Evolutionary conservation across 495 filamentous ascomycete genomes (phyloP).

Genomic region (Paragyromitra xinjiangensis): DNA sequence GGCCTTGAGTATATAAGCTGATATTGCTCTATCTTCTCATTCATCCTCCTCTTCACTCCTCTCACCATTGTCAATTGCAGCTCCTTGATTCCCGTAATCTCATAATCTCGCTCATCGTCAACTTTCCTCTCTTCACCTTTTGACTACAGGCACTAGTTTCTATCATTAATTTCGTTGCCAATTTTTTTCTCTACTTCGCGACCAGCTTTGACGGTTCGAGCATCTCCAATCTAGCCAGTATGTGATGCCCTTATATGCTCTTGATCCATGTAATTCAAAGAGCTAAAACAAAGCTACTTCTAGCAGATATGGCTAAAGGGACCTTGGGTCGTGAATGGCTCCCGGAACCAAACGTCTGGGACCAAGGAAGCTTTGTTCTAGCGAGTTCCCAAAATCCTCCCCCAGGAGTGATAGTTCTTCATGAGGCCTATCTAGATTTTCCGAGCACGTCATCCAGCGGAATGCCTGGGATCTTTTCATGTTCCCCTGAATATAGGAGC

Average conservation of each 20-base stretch:
- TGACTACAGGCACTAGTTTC: neutral
- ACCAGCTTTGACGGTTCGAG: neutral
- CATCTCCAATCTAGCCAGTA: neutral
- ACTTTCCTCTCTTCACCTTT: neutral
- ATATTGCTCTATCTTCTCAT: neutral
- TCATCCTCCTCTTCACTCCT: neutral
- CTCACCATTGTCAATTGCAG: neutral
- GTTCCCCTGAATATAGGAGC: neutral
- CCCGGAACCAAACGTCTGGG: constrained; percentile 18
- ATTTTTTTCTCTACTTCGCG: neutral
- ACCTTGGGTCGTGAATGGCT: constrained; percentile 17
- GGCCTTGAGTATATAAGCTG: neutral
- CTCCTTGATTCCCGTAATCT: neutral
- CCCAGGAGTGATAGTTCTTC: constrained; percentile 26
- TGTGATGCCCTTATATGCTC: neutral
- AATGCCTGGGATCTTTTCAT: constrained; percentile 30
- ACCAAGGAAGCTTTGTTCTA: constrained; percentile 25
- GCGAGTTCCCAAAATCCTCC: constrained; percentile 10
- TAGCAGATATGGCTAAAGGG: constrained; percentile 4
- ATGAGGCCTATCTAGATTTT: constrained; percentile 34
- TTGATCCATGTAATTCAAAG: neutral
- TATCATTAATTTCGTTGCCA: too few species aligned
- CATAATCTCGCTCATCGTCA: neutral
- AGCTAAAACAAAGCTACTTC: neutral
- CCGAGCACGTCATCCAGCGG: constrained; percentile 14